A percentile compares a stretch with the other conserved stretches of the same genome.
These are phyloP conservation scores for Solanum pennellii DNA, from an alignment of 257 asterid genomes.

Conservation along the genomic window DNA sequence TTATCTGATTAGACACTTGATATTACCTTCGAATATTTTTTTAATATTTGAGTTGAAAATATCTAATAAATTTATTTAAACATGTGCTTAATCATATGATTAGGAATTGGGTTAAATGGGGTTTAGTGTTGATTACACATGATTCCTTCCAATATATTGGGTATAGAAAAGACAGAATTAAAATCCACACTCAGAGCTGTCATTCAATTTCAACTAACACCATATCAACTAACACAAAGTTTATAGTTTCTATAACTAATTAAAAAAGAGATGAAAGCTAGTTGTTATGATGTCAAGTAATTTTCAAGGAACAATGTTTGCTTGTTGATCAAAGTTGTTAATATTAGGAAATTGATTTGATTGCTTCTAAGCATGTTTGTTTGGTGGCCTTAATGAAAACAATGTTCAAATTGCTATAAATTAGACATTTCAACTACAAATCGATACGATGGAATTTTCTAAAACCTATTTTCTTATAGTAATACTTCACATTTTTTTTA, in stretches of 20 bases:
- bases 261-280: not conserved
- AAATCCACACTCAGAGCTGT: not conserved
- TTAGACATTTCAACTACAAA: not conserved
- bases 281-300: slow-evolving; percentile 1
- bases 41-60: not conserved
- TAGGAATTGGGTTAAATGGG: not conserved
- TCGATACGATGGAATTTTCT: not conserved
- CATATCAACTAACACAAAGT: not conserved
- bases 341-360: not conserved
- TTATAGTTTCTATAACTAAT: not conserved
- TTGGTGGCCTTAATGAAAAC: slow-evolving; percentile 2
- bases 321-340: not conserved
- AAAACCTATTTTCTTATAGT: not conserved
- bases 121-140: not conserved
- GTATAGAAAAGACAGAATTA: not conserved
- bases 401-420: not conserved
- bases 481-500: not conserved
- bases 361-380: not conserved
- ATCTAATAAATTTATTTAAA: not conserved
- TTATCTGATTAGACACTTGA: not conserved
- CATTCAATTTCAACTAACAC: not conserved
- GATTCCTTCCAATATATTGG: not conserved
- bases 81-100: not conserved
- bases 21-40: not conserved
- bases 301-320: not conserved